Base-by-base conservation (phyloP, 768 basidiomycete genomes). In the button mushroom (Agaricus bisporus) region DNA sequence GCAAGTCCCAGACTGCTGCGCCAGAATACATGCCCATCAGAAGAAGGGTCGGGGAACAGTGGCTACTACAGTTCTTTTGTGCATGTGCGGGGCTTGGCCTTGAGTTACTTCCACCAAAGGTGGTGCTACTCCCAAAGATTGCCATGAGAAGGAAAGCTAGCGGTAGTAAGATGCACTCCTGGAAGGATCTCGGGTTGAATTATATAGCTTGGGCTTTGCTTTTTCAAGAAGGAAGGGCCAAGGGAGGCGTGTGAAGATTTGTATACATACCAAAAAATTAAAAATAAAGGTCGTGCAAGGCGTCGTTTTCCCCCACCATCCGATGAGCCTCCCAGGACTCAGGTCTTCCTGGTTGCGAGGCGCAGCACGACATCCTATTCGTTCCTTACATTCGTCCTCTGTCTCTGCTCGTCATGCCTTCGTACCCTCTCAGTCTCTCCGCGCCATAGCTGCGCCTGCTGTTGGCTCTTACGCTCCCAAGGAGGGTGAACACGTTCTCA, bases 401-500 rank as follows among this genome's bases (percentile, higher is more conserved):
- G 56, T 64, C 22, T 63, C 62, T 49, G 67, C 57, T 43, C 46
- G 53, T 59, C 69, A 63, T 65, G 66, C 66, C 60, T 70, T 77
- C 43, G 63, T 68, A 5, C 77, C 81, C 41, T 79, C 85, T 15
- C 73, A 70, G 51, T 72, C 77, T 55, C 66, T 81, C 55, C 78
- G 78, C 56, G 87, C 88, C 15, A 77, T 88, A 52, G 88, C 88
- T 37, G 82, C 81, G 12, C 86, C 86, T 41, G 87, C 86, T 4
- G 86, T 90, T 14, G 87, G 87, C 51, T 76, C 80, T 15, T 89
- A 85, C 63, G 67, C 63, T 26, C 80, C 79, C 43, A 82, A 85
- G 58, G 79, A 85, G 44, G 78, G 78, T 49, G 85, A 89, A 62
- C 83, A 85, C 59, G 87, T 90, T 56, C 81, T 97, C 66, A 95